Evolutionary conservation across 352 stramenopile genomes (phyloP).

Genomic region (Pythium diclinum): DNA sequence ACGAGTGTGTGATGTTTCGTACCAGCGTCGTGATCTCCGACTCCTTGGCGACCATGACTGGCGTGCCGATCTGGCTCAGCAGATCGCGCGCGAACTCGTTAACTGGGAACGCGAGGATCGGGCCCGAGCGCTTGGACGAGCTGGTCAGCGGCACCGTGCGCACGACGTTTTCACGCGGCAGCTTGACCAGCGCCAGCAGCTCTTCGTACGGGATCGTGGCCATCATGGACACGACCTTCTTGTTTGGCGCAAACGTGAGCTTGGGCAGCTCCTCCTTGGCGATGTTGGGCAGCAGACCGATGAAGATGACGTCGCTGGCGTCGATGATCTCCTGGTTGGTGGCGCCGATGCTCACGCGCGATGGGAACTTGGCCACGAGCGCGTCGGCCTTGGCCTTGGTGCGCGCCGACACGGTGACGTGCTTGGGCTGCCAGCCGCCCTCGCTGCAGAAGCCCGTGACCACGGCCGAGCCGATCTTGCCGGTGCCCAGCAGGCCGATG

Average conservation of each 20-base stretch:
- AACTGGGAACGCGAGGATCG: constrained; percentile 76
- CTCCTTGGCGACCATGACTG: constrained; percentile 77
- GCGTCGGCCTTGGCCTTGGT: constrained; percentile 76
- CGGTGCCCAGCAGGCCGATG: constrained; percentile 76
- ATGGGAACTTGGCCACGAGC: constrained; percentile 64
- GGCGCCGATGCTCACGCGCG: constrained; percentile 55
- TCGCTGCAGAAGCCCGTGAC: constrained; percentile 79
- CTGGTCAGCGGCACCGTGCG: constrained; percentile 74
- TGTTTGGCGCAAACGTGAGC: constrained; percentile 57
- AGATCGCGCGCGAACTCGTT: constrained; percentile 67
- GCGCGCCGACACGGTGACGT: constrained; percentile 67
- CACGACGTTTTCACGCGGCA: constrained; percentile 73
- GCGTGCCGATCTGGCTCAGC: constrained; percentile 75
- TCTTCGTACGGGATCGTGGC: constrained; percentile 86
- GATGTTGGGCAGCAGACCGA: constrained; percentile 72
- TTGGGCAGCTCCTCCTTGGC: constrained; percentile 67
- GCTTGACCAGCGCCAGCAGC: constrained; percentile 61
- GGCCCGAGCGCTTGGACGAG: constrained; percentile 68
- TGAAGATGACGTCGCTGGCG: constrained; percentile 78
- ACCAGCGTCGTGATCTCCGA: constrained; percentile 81
- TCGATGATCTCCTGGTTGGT: constrained; percentile 85
- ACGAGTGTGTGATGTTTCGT: not conserved
- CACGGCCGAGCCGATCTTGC: constrained; percentile 86
- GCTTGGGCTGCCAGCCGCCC: constrained; percentile 71
- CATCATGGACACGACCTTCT: constrained; percentile 86